Percentiles rank a stretch among this genome's conserved stretches.
Conservation (phyloP, 2,329 filamentous ascomycete species). For the Mollisiaceae sp. region DNA sequence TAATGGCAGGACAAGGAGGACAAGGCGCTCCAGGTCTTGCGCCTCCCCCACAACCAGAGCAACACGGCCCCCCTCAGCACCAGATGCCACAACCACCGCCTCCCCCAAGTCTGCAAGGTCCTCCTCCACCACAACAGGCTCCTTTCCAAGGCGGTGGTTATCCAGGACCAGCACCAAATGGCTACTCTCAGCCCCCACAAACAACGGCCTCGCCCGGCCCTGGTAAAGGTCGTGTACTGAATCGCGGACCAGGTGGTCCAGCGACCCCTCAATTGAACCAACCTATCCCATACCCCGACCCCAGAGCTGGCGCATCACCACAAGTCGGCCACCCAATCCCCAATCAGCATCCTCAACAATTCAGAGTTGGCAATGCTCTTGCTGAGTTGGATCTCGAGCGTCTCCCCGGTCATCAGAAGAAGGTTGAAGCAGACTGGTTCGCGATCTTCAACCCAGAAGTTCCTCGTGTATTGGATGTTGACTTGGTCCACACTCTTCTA, state of each 20-base stretch:
- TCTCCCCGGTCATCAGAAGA: conserved; percentile 85
- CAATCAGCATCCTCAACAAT: conserved; percentile 54
- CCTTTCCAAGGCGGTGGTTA: conserved; percentile 69
- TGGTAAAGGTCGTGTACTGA: conserved; percentile 69
- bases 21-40: conserved; percentile 86
- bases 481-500: conserved; percentile 88
- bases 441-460: conserved; percentile 95
- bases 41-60: conserved; percentile 66
- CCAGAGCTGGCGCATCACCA: conserved; percentile 71
- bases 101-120: conserved; percentile 58
- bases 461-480: conserved; percentile 87
- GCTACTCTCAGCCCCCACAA: conserved; percentile 83
- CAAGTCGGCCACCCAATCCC: conserved; percentile 85
- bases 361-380: conserved; percentile 72
- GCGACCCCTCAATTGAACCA: conserved; percentile 93
- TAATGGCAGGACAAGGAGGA: conserved; percentile 87
- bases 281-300: conserved; percentile 83
- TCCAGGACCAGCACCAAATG: conserved; percentile 61
- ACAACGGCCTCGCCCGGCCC: conserved; percentile 87
- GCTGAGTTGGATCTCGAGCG: conserved; percentile 88
- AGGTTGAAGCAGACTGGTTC: conserved; percentile 91
- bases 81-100: conserved; percentile 69
- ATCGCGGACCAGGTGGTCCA: conserved; percentile 71
- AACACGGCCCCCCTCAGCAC: conserved; percentile 58
- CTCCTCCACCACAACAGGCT: conserved; percentile 62